Evolutionary conservation across 1,139 yeast genomes (phyloP).

Genomic region (Zhuliangozyma parablackwelliae): DNA sequence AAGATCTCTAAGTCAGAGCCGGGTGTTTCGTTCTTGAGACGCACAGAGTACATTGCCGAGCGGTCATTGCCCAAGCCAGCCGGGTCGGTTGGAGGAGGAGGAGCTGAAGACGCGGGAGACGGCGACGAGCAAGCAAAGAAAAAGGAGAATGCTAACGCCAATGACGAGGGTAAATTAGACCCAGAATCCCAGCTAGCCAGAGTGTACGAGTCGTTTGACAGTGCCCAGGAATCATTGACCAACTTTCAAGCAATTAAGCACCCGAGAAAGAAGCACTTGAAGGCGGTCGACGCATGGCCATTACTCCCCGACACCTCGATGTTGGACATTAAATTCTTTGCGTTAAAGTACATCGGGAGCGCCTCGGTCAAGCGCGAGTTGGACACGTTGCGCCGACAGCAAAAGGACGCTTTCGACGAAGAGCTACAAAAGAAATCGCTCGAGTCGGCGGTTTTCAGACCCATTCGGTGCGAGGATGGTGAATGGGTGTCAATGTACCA

Average conservation of each 20-base stretch:
- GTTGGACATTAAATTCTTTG: conserved; percentile 72
- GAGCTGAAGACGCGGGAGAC: conserved; percentile 9
- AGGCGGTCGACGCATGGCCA: conserved; percentile 76
- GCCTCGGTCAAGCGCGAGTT: conserved; percentile 55
- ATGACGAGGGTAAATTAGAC: conserved; percentile 35
- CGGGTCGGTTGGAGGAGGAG: conserved; percentile 8
- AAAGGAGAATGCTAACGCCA: conserved; percentile 14
- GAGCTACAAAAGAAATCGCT: conserved; percentile 42
- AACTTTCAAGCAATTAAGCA: conserved; percentile 53
- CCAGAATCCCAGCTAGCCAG: conserved; percentile 61
- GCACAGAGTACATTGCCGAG: conserved; percentile 85
- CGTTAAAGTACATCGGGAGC: conserved; percentile 74
- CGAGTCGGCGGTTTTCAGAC: conserved; percentile 67
- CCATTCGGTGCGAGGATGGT: conserved; percentile 67
- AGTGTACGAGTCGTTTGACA: conserved; percentile 75
- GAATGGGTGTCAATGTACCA: conserved; percentile 81
- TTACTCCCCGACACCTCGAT: conserved; percentile 85
- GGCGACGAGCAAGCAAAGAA: conserved; percentile 11
- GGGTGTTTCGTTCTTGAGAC: conserved; percentile 79
- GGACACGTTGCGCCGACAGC: conserved; percentile 31
- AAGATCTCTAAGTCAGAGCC: conserved; percentile 48
- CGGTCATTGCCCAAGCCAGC: conserved; percentile 21
- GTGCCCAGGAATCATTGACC: conserved; percentile 45
- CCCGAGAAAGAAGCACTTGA: conserved; percentile 70
- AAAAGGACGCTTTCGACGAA: conserved; percentile 33